Conservation (phyloP, 164 flowering plant genomes). For the Tinospora cordifolia region DNA sequence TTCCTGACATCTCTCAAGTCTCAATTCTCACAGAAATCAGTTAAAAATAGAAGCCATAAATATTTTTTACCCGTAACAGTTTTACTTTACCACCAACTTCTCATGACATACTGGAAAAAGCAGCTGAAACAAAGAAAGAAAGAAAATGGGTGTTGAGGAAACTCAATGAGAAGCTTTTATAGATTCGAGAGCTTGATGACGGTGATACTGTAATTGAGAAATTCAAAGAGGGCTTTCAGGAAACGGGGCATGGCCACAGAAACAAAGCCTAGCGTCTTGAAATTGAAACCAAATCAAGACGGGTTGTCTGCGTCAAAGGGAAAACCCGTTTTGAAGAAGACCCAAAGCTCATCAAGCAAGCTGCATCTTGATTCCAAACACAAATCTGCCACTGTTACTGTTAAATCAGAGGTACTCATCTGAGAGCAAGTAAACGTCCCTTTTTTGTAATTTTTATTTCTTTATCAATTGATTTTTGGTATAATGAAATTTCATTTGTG, state of each 20-base stretch:
- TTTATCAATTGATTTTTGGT: not conserved
- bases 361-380: slow-evolving; percentile 29
- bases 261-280: slow-evolving; percentile 26
- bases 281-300: slow-evolving; percentile 29
- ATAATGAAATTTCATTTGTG: not conserved
- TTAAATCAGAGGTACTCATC: slow-evolving; percentile 46
- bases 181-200: too few relatives aligned
- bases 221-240: slow-evolving; percentile 7
- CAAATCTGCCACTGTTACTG: slow-evolving; percentile 27
- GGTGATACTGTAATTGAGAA: not conserved
- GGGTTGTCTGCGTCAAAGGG: slow-evolving; percentile 35
- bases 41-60: too few relatives aligned
- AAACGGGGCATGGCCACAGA: slow-evolving; percentile 29
- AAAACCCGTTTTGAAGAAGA: slow-evolving; percentile 36
- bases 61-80: too few relatives aligned
- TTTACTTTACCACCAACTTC: too few relatives aligned
- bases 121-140: slow-evolving; percentile 7
- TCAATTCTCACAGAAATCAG: too few relatives aligned
- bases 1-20: too few relatives aligned
- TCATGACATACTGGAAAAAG: too few relatives aligned
- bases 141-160: not conserved
- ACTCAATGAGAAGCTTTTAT: too few relatives aligned
- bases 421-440: too few relatives aligned
- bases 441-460: too few relatives aligned
- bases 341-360: slow-evolving; percentile 36